Base-by-base conservation (phyloP, 768 basidiomycete genomes). In the Thelephora aurantiotincta region DNA sequence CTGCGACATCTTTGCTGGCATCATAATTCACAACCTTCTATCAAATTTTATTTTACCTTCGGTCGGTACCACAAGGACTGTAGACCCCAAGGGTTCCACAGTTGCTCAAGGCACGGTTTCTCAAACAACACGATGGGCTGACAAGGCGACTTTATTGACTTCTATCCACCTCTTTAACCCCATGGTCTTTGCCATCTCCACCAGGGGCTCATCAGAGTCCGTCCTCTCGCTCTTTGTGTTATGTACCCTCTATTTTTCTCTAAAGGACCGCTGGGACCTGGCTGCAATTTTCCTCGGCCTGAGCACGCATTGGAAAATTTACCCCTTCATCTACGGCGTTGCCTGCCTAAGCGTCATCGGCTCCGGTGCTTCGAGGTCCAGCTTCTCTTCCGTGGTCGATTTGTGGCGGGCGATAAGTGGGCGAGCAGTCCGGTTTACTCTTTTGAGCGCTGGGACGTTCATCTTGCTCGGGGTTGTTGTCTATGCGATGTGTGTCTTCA, bases 281-380 rank as follows among this genome's bases (percentile, higher is more conserved):
- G 77, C 89, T 0, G 92, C 89, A 0, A 54, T 87, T 4, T 57
- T 82, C 48, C 69, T 93, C 18, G 96, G 91, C 1, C 55, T 91
- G 35, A 81, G 86, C 51, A 80, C 90, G 0, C 92, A 97, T 56
- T 94, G 91, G 88, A 99, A 99, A 65, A 88, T 99, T 48, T 98
- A 96, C 58, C 96, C 96, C 0, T 69, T 93, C 53, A 77, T 99
- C 48, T 97, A 97, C 60, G 87, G 83, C 0, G 72, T 82, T n/a
- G 75, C 78, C 34, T 80, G 88, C 51, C 64, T 91, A 48, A 75
- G 77, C 0, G 68, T 74, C 37, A 63, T 83, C 43, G 62, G 63
- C 9, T 54, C 54, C 35, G 45, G 43, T 2, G 49, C 43, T 2
- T 63, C 63, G 13, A 50, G 57, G 30, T 48, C 56, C 20, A 44